Conservation (phyloP, 2,329 filamentous ascomycete species). For the Whalleya microplaca region DNA sequence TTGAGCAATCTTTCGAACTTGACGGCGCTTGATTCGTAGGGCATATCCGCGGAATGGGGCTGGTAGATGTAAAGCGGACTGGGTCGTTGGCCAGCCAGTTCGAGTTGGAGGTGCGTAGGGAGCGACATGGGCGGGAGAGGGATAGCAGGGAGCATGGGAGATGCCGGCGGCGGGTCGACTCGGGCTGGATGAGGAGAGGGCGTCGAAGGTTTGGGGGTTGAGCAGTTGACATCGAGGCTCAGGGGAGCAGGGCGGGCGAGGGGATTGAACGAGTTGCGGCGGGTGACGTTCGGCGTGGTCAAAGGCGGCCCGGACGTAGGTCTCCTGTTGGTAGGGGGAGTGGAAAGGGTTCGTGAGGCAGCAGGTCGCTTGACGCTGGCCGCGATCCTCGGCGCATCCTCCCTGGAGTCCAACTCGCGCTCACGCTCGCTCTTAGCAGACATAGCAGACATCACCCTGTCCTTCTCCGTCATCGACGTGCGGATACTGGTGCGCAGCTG, state of each 20-base stretch:
- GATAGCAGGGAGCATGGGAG: slow-evolving; percentile 58
- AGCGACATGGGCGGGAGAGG: slow-evolving; percentile 69
- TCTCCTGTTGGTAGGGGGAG: slow-evolving; percentile 52
- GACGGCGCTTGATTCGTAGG: slow-evolving; percentile 89
- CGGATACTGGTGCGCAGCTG: slow-evolving; percentile 35
- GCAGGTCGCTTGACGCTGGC: slow-evolving; percentile 40
- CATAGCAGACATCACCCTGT: slow-evolving; percentile 35
- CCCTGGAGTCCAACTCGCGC: slow-evolving; percentile 26
- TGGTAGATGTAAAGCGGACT: slow-evolving; percentile 69
- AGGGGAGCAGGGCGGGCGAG: slow-evolving; percentile 47
- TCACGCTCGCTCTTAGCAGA: slow-evolving; percentile 35
- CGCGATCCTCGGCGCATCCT: slow-evolving; percentile 25
- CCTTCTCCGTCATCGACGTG: slow-evolving; percentile 8
- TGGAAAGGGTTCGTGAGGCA: slow-evolving; percentile 53
- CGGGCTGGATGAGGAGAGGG: slow-evolving; percentile 28
- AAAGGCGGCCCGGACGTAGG: slow-evolving; percentile 37
- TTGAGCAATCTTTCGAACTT: slow-evolving; percentile 93
- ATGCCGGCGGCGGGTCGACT: slow-evolving; percentile 42
- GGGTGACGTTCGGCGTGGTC: slow-evolving; percentile 39
- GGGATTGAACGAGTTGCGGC: slow-evolving; percentile 56
- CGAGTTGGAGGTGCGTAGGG: slow-evolving; percentile 66
- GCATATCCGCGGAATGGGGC: slow-evolving; percentile 59
- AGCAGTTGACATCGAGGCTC: slow-evolving; percentile 42
- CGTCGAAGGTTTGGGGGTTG: slow-evolving; percentile 14
- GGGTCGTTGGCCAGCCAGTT: slow-evolving; percentile 63